These are phyloP conservation scores for Dendrobium officinale DNA, from an alignment of 106 monocot genomes.

Conservation along the genomic window DNA sequence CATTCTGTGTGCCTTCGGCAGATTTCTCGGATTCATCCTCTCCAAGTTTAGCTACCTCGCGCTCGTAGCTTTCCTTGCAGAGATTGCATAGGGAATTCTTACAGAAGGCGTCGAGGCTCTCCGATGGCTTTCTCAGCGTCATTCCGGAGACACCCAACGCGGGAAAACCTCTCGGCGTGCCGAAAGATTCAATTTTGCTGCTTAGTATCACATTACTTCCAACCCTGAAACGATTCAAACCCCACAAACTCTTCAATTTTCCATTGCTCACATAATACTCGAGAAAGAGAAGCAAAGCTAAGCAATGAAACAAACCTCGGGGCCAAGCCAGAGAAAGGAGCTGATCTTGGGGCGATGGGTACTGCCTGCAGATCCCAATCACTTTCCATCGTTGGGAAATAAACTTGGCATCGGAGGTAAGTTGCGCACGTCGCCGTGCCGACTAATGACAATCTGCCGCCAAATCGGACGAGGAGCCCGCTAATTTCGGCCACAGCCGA, in stretches of 20 bases:
- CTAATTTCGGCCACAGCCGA: slow-evolving; percentile 57
- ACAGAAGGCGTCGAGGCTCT: not conserved
- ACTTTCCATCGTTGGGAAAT: slow-evolving; percentile 62
- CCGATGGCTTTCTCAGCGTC: not conserved
- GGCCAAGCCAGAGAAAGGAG: slow-evolving; percentile 21
- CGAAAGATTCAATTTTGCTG: slow-evolving; percentile 34
- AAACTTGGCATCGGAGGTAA: slow-evolving; percentile 87
- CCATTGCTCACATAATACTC: not conserved
- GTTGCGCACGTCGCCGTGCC: slow-evolving; percentile 81
- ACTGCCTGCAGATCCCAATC: slow-evolving; percentile 89
- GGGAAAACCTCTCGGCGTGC: slow-evolving; percentile 20
- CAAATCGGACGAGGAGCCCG: slow-evolving; percentile 29
- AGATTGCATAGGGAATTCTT: slow-evolving; percentile 22
- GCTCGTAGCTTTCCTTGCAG: slow-evolving; percentile 56
- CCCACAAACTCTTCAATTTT: not conserved
- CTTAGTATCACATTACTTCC: slow-evolving; percentile 37
- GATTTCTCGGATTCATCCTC: slow-evolving; percentile 47
- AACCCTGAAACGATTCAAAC: slow-evolving; percentile 15
- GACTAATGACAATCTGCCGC: slow-evolving; percentile 44
- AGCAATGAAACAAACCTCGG: slow-evolving; percentile 25
- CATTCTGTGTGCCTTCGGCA: slow-evolving; percentile 14
- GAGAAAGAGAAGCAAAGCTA: not conserved
- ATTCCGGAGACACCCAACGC: not conserved
- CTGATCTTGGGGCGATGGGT: slow-evolving; percentile 44
- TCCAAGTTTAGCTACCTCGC: slow-evolving; percentile 47